These are phyloP conservation scores for Pyrenula aspistea DNA, from an alignment of 495 filamentous ascomycete species.

Conservation along the genomic window DNA sequence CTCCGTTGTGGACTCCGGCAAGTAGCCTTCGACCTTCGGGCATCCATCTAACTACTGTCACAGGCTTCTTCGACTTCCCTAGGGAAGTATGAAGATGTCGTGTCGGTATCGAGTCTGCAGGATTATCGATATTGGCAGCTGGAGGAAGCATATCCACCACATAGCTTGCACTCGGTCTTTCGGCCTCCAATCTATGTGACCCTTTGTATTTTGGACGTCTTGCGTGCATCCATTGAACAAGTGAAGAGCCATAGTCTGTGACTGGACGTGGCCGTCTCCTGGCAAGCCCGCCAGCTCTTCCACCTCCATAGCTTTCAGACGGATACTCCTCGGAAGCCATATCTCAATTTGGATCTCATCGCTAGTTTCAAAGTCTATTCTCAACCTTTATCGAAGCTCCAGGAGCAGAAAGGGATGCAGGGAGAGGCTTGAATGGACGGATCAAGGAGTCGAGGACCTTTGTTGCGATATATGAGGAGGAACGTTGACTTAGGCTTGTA, in stretches of 20 bases:
- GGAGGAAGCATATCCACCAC: slow-evolving; percentile 89
- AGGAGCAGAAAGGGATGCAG: too few relatives aligned
- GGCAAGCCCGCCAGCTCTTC: slow-evolving; percentile 27
- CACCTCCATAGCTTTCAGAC: not conserved
- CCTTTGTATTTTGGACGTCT: slow-evolving; percentile 65
- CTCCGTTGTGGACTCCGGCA: slow-evolving; percentile 88
- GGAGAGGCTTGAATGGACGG: too few relatives aligned
- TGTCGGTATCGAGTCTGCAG: slow-evolving; percentile 74
- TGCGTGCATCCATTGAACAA: slow-evolving; percentile 87
- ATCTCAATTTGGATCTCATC: not conserved
- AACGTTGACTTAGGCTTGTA: too few relatives aligned
- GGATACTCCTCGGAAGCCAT: not conserved
- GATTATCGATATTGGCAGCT: slow-evolving; percentile 51
- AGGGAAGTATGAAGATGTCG: slow-evolving; percentile 89
- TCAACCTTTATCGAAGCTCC: too few relatives aligned
- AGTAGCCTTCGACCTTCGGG: slow-evolving; percentile 85
- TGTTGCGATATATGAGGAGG: too few relatives aligned
- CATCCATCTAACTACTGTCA: slow-evolving; percentile 97
- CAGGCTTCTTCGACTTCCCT: slow-evolving; percentile 94
- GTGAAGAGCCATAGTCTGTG: slow-evolving; percentile 88
- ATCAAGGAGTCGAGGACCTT: too few relatives aligned
- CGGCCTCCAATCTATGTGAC: slow-evolving; percentile 53
- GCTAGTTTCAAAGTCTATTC: too few relatives aligned
- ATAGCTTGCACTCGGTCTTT: slow-evolving; percentile 78
- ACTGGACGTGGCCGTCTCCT: slow-evolving; percentile 35